A percentile compares a stretch with the other conserved stretches of the same genome.
phyloP scores from a whole-genome alignment of 768 basidiomycete species.

The Suillus subluteus region DNA sequence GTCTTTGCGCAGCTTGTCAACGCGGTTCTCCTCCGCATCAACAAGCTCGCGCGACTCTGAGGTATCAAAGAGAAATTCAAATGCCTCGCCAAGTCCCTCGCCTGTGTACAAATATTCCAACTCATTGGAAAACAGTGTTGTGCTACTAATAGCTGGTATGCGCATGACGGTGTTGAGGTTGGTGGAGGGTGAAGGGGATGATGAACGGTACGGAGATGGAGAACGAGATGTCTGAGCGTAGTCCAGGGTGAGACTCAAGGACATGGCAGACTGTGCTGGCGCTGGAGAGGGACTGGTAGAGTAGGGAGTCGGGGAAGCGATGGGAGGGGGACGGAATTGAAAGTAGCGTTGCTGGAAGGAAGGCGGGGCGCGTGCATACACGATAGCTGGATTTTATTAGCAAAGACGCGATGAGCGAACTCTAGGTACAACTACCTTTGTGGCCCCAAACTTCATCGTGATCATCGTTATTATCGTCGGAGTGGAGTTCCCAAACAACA shows the following conservation, averaged over 20 bases:
- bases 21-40: slow-evolving; percentile 55
- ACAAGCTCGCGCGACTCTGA: slow-evolving; percentile 45
- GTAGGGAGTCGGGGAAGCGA: slow-evolving; percentile 53
- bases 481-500: slow-evolving; percentile 88
- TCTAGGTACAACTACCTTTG: slow-evolving; percentile 66
- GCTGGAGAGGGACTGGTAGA: slow-evolving; percentile 52
- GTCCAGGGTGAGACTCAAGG: slow-evolving; percentile 53
- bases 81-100: slow-evolving; percentile 84
- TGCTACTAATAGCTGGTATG: slow-evolving; percentile 68
- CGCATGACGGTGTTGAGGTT: slow-evolving; percentile 55
- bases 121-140: slow-evolving; percentile 84
- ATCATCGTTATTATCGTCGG: slow-evolving; percentile 52
- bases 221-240: slow-evolving; percentile 45
- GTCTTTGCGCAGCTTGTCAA: slow-evolving; percentile 90
- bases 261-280: slow-evolving; percentile 63
- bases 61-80: slow-evolving; percentile 83
- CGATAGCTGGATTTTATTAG: slow-evolving; percentile 61
- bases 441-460: slow-evolving; percentile 84
- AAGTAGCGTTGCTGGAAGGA: slow-evolving; percentile 92
- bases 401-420: slow-evolving; percentile 8
- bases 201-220: slow-evolving; percentile 48
- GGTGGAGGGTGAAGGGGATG: slow-evolving; percentile 48
- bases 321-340: slow-evolving; percentile 65
- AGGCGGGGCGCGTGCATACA: slow-evolving; percentile 93
- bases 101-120: slow-evolving; percentile 96